Evolutionary conservation across 2,329 filamentous ascomycete genomes (phyloP), one percentile per base, ranked within the genome.

Genomic region (Fusarium oxysporum): DNA sequence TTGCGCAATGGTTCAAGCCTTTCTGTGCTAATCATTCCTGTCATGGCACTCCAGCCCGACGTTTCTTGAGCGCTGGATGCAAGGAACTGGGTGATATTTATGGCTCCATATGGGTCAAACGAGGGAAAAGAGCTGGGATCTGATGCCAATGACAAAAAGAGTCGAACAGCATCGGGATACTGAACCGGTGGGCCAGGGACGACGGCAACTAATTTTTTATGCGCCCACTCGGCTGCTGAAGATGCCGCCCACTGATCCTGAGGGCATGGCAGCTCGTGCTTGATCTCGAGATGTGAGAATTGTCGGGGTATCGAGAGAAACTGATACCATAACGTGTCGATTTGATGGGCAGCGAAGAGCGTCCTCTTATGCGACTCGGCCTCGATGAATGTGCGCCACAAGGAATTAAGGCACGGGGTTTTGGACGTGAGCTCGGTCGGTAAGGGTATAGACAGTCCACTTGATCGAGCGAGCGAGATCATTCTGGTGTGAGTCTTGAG

Each of bases 291-390:
- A 47, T 85, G 79, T 2, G 81, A 82, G 19, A 83, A 70, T 12
- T 73, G 76, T 9, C 81, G 78, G 10, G 81, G 81, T 21, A 82
- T 76, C 4, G 81, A 82, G 16, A 85, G 74, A 55, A 84, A 79
- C 55, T 85, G 83, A 64, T 85, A 85, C 81, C 83, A 85, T 5
- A 84, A 69, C 0, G 83, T 79, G 62, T 85, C 83, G 32, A 85
- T 78, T 61, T 85, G 83, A 65, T 85, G 83, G 1, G 82, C 78
- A 14, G 83, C 82, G 56, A 84, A 83, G 8, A 83, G 62, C 1
- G 83, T 85, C 23, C 83, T 80, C 62, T 85, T 85, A 44, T 80
- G 79, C 0, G 83, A 82, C 64, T 85, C 83, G 1, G 78, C 65
- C 54, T 71, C 72, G 40, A 81, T 77, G 44, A 84, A 83, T 41